These are phyloP conservation scores for Fraxinus latifolia DNA, from an alignment of 305 asterid species.

Conservation along the genomic window DNA sequence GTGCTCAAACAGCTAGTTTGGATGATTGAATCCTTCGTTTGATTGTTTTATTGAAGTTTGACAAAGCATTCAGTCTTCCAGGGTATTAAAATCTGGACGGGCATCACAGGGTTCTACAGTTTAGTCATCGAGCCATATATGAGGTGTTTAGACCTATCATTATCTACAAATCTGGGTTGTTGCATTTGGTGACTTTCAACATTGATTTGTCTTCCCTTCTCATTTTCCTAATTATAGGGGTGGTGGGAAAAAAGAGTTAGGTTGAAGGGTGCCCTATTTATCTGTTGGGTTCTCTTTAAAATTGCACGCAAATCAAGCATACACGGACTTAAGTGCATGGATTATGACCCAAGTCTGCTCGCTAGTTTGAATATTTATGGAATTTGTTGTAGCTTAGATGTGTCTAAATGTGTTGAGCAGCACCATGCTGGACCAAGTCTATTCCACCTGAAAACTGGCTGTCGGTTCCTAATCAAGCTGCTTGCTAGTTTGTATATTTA, in stretches of 20 bases:
- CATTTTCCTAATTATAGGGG: not conserved
- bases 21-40: not conserved
- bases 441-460: not conserved
- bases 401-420: not conserved
- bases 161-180: not conserved
- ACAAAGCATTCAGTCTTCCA: not conserved
- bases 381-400: not conserved
- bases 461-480: not conserved
- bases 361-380: not conserved
- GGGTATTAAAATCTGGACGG: not conserved
- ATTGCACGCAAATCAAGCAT: not conserved
- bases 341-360: not conserved
- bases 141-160: not conserved
- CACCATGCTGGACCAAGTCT: not conserved
- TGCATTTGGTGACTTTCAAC: not conserved
- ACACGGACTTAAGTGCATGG: not conserved
- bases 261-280: not conserved
- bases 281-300: not conserved
- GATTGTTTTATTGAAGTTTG: not conserved
- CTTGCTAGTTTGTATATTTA: not conserved
- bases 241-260: not conserved
- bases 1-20: not conserved
- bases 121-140: not conserved
- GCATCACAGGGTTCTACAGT: not conserved
- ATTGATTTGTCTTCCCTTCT: not conserved